Base-by-base conservation (phyloP, 768 basidiomycete genomes). In the Pleurotus cornucopiae region DNA sequence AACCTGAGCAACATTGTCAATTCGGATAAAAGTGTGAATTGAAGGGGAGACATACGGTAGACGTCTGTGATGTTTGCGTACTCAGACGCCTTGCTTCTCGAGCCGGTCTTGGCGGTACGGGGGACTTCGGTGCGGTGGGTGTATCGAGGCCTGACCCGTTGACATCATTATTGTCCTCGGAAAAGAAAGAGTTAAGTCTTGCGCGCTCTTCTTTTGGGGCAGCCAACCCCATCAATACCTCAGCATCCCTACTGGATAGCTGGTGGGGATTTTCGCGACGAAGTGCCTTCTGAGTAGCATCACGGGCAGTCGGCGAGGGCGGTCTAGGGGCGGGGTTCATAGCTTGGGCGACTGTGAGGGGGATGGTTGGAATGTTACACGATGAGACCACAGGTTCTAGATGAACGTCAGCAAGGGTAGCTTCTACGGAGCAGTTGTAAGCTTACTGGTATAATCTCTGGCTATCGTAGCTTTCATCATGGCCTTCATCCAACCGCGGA, bases 401-500 rank as follows among this genome's bases (percentile, higher is more conserved):
- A 64, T 40, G 38, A 26, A 40, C 12, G 52, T 65, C 40, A 71
- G 64, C 44, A 51, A 56, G 38, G 60, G 30, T 44, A 58, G 20
- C 44, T 13, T 25, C 21, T 4, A 16, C 11, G 48, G 14, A 20
- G 46, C 4, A 26, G 5, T 41, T 13, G 46, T 55, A 49, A 39
- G 77, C 88, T 39, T 64, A 95, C 94, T 89, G 6, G 88, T 81
- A 66, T 95, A 98, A 68, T 98, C 97, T 55, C 97, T 77, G 6
- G 84, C 88, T 62, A 99, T 99, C 11, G 96, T 98, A 2, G 96
- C 93, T 69, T 98, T 99, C 93, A 98, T 98, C 62, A 99, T 84
- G 6, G 95, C 93, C 74, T 98, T 99, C 97, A 98, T 98, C 96
- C 97, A 98, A 61, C 93, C 93, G n/a, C 97, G 84, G 47, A 97